Base-by-base conservation (phyloP, 257 asterid genomes). In the Rhazya stricta region DNA sequence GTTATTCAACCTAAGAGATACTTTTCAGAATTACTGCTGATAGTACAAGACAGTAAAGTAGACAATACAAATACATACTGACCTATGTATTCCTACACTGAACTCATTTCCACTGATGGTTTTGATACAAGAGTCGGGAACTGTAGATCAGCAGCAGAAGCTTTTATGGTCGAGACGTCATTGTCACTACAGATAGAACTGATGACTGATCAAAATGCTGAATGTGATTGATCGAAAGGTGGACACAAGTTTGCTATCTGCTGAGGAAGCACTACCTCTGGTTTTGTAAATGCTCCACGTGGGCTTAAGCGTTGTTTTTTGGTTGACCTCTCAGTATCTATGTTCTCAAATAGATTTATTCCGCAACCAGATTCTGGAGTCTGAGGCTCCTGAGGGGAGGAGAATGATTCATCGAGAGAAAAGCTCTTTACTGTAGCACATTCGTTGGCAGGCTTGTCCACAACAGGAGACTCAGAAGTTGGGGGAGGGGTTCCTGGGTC, bases 401-500 rank as follows among this genome's bases (percentile, higher is more conserved):
- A 89, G 84, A 88, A 85, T 56, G 97, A 89, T 76, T 92, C 94
- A 27, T 90, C 96, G 19, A 83, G 76, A 48, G 96, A 91, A 25
- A 83, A 87, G 78, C 90, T 88, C 83, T 89, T 88, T 65, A 82
- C 75, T n/a, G 83, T 65, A 78, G 82, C 78, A 60, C 74, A 76
- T 75, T 88, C 92, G 36, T 85, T 83, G 72, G 80, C 75, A 56
- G 89, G 86, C 78, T 82, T 88, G 77, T 86, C 92, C 30, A 67
- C 32, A 41, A 83, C 76, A 46, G 89, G 95, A 45, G 91, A 74
- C 82, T 92, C 97, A 0, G 89, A 90, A 80, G 90, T 86, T 77
- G 97, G 96, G 69, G 89, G 91, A 43, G 98, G 97, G 77, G 97
- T 92, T 76, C 89, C 85, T 8, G 96, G 91, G 74, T 87, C 96